Evolutionary conservation across 1,284 basidiomycete species (phyloP).

Genomic region (Afroboletus lepidellus): DNA sequence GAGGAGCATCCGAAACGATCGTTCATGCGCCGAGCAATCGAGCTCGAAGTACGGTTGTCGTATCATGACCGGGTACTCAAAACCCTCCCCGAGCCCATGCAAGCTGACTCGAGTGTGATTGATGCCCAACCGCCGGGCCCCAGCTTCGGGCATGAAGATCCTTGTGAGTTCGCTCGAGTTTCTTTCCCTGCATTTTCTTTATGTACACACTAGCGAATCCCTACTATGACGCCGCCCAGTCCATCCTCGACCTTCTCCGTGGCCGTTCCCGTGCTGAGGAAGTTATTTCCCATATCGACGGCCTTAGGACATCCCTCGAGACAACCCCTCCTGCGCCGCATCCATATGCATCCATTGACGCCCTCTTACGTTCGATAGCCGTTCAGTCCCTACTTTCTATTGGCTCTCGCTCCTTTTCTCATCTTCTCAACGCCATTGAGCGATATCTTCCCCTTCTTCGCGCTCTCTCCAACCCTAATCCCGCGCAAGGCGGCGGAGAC

Average conservation of each 20-base stretch:
- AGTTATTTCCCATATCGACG: constrained; percentile 74
- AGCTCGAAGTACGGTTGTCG: constrained; percentile 88
- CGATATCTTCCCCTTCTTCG: constrained; percentile 91
- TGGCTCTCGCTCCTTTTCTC: constrained; percentile 94
- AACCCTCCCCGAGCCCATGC: constrained; percentile 84
- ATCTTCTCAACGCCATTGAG: constrained; percentile 97
- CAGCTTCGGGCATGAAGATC: constrained; percentile 81
- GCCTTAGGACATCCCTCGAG: constrained; percentile 64
- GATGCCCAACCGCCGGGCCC: constrained; percentile 78
- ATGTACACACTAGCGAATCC: constrained; percentile 54
- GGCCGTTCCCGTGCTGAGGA: constrained; percentile 77
- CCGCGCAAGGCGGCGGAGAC: constrained; percentile 23
- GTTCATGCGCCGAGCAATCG: constrained; percentile 87
- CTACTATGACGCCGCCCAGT: constrained; percentile 76
- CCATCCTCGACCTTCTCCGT: constrained; percentile 80
- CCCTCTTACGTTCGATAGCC: constrained; percentile 74
- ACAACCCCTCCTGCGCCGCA: constrained; percentile 45
- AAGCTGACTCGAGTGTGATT: constrained; percentile 64
- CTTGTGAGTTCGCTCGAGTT: constrained; percentile 43
- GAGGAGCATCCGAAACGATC: constrained; percentile 80
- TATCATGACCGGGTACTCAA: constrained; percentile 94
- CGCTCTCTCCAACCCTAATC: constrained; percentile 48
- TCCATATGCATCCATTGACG: constrained; percentile 56
- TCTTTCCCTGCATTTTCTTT: background rate
- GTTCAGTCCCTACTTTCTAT: constrained; percentile 89